Evolutionary conservation across 192 early-diverging fungal genomes (phyloP), one percentile per base, ranked within the genome.

Genomic region (Podila epicladia): DNA sequence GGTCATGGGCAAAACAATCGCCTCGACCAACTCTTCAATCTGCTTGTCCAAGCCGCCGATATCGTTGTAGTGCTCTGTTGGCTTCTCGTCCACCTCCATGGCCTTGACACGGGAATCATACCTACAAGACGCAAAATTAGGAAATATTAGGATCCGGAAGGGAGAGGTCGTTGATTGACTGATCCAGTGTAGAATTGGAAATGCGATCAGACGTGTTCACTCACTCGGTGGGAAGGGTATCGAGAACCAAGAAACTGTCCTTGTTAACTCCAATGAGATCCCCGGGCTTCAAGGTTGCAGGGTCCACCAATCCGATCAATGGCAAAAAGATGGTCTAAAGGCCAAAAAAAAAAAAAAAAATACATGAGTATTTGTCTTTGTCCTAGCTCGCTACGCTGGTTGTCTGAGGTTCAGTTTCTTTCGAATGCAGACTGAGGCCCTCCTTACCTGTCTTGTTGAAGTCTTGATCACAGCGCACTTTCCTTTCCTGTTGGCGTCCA

Each of bases 11-110:
- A 96, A 78, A 20, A 94, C 93, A 82, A 96, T 90, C 2, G 94
- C 94, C 77, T 96, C 94, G 1, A 96, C 94, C 49, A 95, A 84
- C 82, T 95, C 95, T 65, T 93, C 93, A 38, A 96, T 93, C 84
- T 96, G 94, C 83, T 95, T 95, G 72, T 94, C 93, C 51, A 96
- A 77, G n/a, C 95, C 95, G 73, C 95, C 95, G 76, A 96, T 93
- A 75, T 98, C 98, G 76, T 91, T 96, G 76, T 97, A 98, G 66
- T 95, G 94, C 86, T 99, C 98, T 20, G 96, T 97, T 19, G 98
- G 98, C 85, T 98, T 98, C 82, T 99, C 98, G 67, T 99, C 98
- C 7, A 99, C 98, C 84, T 99, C 98, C 98, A 99, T 99, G 17
- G 97, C 98, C 84, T 98, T 98, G 49, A 98, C 98, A 55, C 98